Evolutionary conservation across 305 asterid genomes (phyloP).

Genomic region (Fraxinus velutina): DNA sequence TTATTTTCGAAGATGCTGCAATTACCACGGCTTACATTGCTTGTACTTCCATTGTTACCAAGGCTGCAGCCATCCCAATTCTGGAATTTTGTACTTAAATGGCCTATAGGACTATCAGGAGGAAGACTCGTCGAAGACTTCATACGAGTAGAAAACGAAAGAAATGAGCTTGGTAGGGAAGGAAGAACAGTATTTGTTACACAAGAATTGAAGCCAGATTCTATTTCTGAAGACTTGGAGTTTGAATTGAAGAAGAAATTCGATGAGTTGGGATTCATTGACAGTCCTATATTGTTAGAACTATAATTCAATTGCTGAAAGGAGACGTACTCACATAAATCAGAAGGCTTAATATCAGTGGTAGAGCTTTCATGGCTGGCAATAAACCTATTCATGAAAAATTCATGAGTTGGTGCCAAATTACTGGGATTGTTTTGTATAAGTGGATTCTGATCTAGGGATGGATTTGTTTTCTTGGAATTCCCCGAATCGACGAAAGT

Average conservation of each 20-base stretch:
- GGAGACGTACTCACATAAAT: conserved; percentile 21
- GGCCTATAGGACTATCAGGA: conserved; percentile 5
- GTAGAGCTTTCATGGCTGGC: conserved; percentile 38
- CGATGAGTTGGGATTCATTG: conserved; percentile 29
- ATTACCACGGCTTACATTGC: conserved; percentile 18
- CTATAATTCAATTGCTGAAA: conserved; percentile 43
- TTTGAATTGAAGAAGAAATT: conserved; percentile 35
- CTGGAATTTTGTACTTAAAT: conserved; percentile 36
- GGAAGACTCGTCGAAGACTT: conserved; percentile 29
- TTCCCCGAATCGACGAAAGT: conserved; percentile 31
- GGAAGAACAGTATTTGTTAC: conserved; percentile 1
- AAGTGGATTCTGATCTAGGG: conserved; percentile 3
- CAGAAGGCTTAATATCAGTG: conserved; percentile 10
- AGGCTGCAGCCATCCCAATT: conserved; percentile 39
- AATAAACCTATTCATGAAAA: conserved; percentile 56
- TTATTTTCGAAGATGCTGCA: conserved; percentile 26
- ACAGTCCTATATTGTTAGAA: conserved; percentile 35
- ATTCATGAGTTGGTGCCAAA: conserved; percentile 47
- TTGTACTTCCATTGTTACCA: conserved; percentile 22
- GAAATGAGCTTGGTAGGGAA: conserved; percentile 9
- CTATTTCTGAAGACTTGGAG: conserved; percentile 34
- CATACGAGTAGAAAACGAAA: conserved; percentile 3
- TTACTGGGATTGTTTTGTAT: conserved; percentile 12
- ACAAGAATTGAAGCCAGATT: conserved; percentile 18
- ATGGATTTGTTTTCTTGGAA: conserved; percentile 19